Base-by-base conservation (phyloP, 2,329 filamentous ascomycete species). In the Cyanodermella asteris region DNA sequence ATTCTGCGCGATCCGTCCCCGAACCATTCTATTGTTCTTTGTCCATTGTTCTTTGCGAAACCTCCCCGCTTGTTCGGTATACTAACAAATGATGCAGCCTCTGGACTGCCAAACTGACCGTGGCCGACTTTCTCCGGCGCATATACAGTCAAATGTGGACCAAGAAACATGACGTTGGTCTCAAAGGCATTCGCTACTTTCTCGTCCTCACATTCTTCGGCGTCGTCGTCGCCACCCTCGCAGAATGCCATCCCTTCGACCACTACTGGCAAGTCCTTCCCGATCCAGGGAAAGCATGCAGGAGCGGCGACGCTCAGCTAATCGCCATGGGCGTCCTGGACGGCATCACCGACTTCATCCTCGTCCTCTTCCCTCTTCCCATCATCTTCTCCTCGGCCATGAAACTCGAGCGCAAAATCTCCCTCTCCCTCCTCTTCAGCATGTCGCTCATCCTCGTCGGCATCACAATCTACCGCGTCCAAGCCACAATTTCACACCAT, bases 281-380 rank as follows among this genome's bases (percentile, higher is more conserved):
- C 3, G 78, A 91, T 43, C 84, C 87, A 3, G 81, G 80, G 18
- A 68, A 74, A 16, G 62, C 65, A 40, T 97, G 87, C 45, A 74
- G 87, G 23, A 72, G 82, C 48, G 82, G 77, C 23, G 90, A 76
- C 39, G 75, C 66, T 9, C 80, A 94, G 39, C 64, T 94, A 25
- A 56, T 93, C 34, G 82, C 78, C 15, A 87, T 91, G 72, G 80
- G 78, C n/a, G 61, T 65, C 5, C 76, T 74, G 46, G 87, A 93
- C 42, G 71, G 91, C 31, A 51, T 91, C 16, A 93, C 84, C 10
- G 87, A 97, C 43, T 50, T 93, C 3, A 55, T 93, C 1, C 66
- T 97, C 7, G 69, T 94, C 35, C 59, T 74, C 26, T 91, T 91
- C 35, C 87, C 87, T 0, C 74, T 93, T 14, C 76, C 82, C 0